Conservation (phyloP, 352 stramenopile genomes). For the Elongisporangium anandrum region DNA sequence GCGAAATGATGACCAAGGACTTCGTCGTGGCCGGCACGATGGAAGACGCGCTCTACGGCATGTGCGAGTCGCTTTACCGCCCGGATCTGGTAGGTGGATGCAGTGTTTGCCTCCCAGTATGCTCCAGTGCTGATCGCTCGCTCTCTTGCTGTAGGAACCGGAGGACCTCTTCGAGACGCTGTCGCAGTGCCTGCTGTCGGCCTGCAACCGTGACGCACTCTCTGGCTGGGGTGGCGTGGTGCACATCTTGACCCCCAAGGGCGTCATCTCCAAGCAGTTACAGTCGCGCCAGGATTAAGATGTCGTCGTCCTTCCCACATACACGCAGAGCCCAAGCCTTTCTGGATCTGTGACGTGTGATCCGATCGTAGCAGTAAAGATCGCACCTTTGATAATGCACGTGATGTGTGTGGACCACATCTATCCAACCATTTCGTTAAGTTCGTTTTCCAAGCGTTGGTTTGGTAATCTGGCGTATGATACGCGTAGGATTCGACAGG, state of each 20-base stretch:
- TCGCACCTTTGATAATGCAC: not conserved
- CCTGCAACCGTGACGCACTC: constrained; percentile 97
- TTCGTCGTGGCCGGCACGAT: constrained; percentile 98
- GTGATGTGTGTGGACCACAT: not conserved
- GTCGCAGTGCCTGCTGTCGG: constrained; percentile 96
- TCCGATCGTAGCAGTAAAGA: not conserved
- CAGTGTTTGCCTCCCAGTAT: not conserved
- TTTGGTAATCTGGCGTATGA: not conserved
- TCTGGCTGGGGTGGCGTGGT: constrained; percentile 98
- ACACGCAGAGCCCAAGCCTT: not conserved
- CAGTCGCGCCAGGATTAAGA: constrained; percentile 79
- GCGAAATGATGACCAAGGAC: constrained; percentile 94
- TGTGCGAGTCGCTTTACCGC: constrained; percentile 98
- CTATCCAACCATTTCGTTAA: not conserved
- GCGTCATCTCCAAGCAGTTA: constrained; percentile 80
- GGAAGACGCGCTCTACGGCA: constrained; percentile 97
- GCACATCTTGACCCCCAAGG: constrained; percentile 95
- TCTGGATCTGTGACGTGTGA: not conserved
- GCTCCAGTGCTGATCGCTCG: not conserved
- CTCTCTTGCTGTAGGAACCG: constrained; percentile 47
- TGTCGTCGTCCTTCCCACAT: not conserved
- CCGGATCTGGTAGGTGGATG: constrained; percentile 84
- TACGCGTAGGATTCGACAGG: not conserved
- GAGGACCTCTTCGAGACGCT: constrained; percentile 98
- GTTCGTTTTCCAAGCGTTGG: not conserved